phyloP scores from a whole-genome alignment of 2,329 filamentous ascomycete genomes.

The Catunica adiposa region DNA sequence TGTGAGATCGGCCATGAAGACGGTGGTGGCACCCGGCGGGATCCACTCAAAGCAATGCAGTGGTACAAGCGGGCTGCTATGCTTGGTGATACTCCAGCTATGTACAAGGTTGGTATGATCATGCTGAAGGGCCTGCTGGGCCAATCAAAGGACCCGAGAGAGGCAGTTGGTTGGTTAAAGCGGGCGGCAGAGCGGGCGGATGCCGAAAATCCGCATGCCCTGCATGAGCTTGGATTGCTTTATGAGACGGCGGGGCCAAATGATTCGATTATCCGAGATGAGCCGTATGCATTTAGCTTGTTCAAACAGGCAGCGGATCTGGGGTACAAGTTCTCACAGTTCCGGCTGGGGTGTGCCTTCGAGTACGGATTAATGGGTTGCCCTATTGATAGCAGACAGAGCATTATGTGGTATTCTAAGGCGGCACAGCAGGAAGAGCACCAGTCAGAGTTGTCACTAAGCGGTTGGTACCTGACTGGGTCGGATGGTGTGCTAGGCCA shows the following conservation, averaged over 20 bases:
- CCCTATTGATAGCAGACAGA: slow-evolving; percentile 64
- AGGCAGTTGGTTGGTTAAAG: slow-evolving; percentile 85
- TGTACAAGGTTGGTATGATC: slow-evolving; percentile 99
- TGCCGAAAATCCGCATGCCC: slow-evolving; percentile 77
- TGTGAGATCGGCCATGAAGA: slow-evolving; percentile 93
- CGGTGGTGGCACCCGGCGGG: slow-evolving; percentile 78
- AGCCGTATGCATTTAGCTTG: slow-evolving; percentile 61
- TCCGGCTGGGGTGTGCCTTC: slow-evolving; percentile 69
- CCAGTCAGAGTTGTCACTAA: slow-evolving; percentile 70
- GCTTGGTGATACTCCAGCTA: slow-evolving; percentile 77
- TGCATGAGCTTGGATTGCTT: slow-evolving; percentile 67
- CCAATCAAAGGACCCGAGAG: slow-evolving; percentile 63
- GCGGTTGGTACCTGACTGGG: slow-evolving; percentile 91
- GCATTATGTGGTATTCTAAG: slow-evolving; percentile 85
- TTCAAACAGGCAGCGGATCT: slow-evolving; percentile 75
- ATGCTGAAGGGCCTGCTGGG: slow-evolving; percentile 84
- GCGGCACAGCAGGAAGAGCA: slow-evolving; percentile 89
- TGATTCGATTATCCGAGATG: slow-evolving; percentile 64
- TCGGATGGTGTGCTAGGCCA: slow-evolving; percentile 75
- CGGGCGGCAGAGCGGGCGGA: slow-evolving; percentile 80
- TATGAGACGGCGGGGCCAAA: slow-evolving; percentile 49
- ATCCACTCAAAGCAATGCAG: slow-evolving; percentile 86
- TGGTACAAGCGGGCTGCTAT: slow-evolving; percentile 94
- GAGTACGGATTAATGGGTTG: slow-evolving; percentile 80
- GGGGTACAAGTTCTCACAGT: slow-evolving; percentile 91